Percentiles rank a stretch among this genome's conserved stretches.
These are phyloP conservation scores for Yamadazyma oceani DNA, from an alignment of 1,139 yeast species.

Conservation along the genomic window DNA sequence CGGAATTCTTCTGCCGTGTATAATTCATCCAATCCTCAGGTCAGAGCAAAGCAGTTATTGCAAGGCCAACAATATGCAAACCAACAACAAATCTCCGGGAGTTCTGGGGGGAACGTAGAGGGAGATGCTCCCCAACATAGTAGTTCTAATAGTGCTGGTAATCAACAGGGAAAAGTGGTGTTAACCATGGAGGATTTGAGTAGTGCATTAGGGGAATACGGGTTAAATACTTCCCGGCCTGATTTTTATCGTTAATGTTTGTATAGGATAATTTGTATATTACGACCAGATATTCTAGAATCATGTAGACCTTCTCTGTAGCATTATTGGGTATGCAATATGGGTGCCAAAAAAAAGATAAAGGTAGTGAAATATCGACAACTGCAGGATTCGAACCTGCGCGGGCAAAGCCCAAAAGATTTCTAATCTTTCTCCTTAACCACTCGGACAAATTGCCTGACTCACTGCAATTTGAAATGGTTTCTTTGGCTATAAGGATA, in stretches of 20 bases:
- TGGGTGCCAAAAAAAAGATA: slow-evolving; percentile 19
- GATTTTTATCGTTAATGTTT: slow-evolving; percentile 62
- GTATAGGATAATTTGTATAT: slow-evolving; percentile 1
- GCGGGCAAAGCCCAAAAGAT: slow-evolving; percentile 67
- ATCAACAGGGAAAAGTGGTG: slow-evolving; percentile 72
- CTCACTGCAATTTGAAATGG: too few species aligned
- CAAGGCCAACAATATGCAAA: slow-evolving; percentile 64
- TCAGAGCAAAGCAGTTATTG: slow-evolving; percentile 73
- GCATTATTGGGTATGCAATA: not conserved
- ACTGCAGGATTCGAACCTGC: slow-evolving; percentile 91
- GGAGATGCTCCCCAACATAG: slow-evolving; percentile 37
- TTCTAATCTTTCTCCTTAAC: slow-evolving; percentile 54
- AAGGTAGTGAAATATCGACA: too few species aligned
- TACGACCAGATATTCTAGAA: too few species aligned
- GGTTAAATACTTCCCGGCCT: slow-evolving; percentile 86
- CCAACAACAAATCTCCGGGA: slow-evolving; percentile 42
- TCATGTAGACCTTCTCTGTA: too few species aligned
- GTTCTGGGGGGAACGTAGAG: slow-evolving; percentile 38
- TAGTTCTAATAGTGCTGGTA: slow-evolving; percentile 48
- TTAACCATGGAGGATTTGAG: slow-evolving; percentile 87
- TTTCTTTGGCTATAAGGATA: too few species aligned
- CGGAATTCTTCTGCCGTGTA: slow-evolving; percentile 82
- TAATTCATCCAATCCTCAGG: slow-evolving; percentile 82
- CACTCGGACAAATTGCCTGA: slow-evolving; percentile 53
- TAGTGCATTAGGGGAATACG: slow-evolving; percentile 88